These are phyloP conservation scores for Solanum etuberosum DNA, from an alignment of 257 asterid genomes.

Conservation along the genomic window DNA sequence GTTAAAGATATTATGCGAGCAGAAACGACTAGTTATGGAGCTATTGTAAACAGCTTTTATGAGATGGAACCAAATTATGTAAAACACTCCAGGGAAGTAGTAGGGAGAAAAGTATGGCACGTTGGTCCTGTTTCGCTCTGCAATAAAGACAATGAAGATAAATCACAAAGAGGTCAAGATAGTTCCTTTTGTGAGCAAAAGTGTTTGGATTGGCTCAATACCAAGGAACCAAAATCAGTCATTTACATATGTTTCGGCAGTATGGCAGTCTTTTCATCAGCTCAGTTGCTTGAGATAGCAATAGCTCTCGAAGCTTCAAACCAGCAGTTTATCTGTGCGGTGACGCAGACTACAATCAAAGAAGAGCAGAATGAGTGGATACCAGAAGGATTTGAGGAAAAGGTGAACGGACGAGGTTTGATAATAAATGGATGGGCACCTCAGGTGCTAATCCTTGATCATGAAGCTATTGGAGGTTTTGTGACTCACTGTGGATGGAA, in stretches of 20 bases:
- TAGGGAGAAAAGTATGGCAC: constrained; percentile 12
- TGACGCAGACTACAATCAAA: neutral
- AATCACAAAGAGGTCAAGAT: constrained; percentile 3
- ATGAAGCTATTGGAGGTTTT: constrained; percentile 29
- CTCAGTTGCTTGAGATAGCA: constrained; percentile 27
- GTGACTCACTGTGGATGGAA: constrained; percentile 42
- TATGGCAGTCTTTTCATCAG: constrained; percentile 7
- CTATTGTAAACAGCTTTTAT: constrained; percentile 33
- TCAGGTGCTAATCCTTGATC: constrained; percentile 13
- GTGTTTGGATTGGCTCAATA: constrained; percentile 33
- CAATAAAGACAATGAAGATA: constrained; percentile 4
- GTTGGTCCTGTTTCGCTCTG: constrained; percentile 25
- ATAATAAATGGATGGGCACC: constrained; percentile 26
- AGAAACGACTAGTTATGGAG: constrained; percentile 25
- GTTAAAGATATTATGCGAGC: constrained; percentile 6
- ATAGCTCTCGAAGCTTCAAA: constrained; percentile 19
- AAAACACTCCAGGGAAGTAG: constrained; percentile 9
- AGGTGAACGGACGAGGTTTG: constrained; percentile 10
- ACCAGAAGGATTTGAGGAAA: constrained; percentile 11
- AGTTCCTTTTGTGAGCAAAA: neutral
- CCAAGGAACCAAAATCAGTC: constrained; percentile 21
- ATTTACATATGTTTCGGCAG: constrained; percentile 27
- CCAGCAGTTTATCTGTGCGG: constrained; percentile 19
- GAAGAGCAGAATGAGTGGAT: neutral
- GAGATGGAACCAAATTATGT: constrained; percentile 30